Conservation (phyloP, 768 basidiomycete genomes). For the Naganishia antarctica region DNA sequence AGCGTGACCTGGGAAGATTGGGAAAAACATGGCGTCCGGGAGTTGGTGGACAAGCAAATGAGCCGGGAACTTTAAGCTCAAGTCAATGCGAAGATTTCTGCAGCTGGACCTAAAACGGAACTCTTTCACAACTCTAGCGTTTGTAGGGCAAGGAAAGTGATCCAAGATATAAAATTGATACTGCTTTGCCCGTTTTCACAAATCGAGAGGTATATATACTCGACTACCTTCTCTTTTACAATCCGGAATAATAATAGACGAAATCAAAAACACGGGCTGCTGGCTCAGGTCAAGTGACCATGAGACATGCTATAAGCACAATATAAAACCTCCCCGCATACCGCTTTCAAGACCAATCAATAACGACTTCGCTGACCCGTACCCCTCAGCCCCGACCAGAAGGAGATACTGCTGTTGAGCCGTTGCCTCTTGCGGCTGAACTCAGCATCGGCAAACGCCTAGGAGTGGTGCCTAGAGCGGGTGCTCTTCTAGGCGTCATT, state of each 20-base stretch:
- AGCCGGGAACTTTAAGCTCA: not conserved
- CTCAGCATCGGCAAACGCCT: constrained; percentile 12
- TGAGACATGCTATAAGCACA: not conserved
- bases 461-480: constrained; percentile 2
- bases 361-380: no score
- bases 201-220: constrained; percentile 1
- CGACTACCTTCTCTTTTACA: not conserved
- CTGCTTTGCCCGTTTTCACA: not conserved
- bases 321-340: not conserved
- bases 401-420: not conserved
- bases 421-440: constrained; percentile 1
- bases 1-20: constrained; percentile 44
- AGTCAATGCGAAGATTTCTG: no score
- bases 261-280: constrained; percentile 10
- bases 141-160: no score
- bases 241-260: constrained; percentile 6
- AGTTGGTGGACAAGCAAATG: constrained; percentile 40
- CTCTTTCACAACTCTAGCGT: no score
- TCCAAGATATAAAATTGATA: not conserved
- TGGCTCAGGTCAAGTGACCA: not conserved
- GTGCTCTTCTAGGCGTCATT: constrained; percentile 14
- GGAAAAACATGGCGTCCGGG: constrained; percentile 37
- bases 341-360: no score
- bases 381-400: not conserved
- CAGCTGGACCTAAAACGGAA: no score